phyloP scores from a whole-genome alignment of 2,329 filamentous ascomycete genomes.

The Calonectria honghensis region DNA sequence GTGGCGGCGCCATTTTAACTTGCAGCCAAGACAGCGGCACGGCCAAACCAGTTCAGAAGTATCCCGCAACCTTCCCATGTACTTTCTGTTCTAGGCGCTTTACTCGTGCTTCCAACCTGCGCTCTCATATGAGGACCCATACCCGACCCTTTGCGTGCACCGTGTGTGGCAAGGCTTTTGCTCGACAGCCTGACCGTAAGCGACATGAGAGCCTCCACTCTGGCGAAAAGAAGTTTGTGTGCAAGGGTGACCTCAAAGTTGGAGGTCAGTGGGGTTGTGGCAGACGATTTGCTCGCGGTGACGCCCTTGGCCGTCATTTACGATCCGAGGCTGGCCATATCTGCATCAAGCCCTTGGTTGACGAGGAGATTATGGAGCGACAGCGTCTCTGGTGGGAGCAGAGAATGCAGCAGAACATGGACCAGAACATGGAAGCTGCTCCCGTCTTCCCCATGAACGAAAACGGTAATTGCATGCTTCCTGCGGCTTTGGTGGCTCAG shows the following conservation, averaged over 20 bases:
- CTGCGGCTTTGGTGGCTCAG: slow-evolving; percentile 90
- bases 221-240: slow-evolving; percentile 99
- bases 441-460: slow-evolving; percentile 75
- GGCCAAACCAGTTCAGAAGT: slow-evolving; percentile 93
- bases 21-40: slow-evolving; percentile 75
- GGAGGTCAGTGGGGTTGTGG: slow-evolving; percentile 94
- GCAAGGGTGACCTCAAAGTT: slow-evolving; percentile 90
- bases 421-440: slow-evolving; percentile 76
- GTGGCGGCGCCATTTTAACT: slow-evolving; percentile 63
- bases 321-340: slow-evolving; percentile 95
- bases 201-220: slow-evolving; percentile 97
- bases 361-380: slow-evolving; percentile 91
- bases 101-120: slow-evolving; percentile 95
- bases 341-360: slow-evolving; percentile 97
- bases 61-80: slow-evolving; percentile 98
- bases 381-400: slow-evolving; percentile 86
- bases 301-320: slow-evolving; percentile 96
- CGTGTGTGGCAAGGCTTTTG: slow-evolving; percentile 97
- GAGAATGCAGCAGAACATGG: slow-evolving; percentile 78
- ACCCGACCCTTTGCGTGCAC: slow-evolving; percentile 98
- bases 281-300: slow-evolving; percentile 93
- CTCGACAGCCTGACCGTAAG: slow-evolving; percentile 97
- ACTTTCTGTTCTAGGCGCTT: slow-evolving; percentile 95
- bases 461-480: slow-evolving; percentile 79
- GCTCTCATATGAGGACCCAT: slow-evolving; percentile 95